A percentile compares a stretch with the other conserved stretches of the same genome.
These are phyloP conservation scores for Colletotrichum cuscutae DNA, from an alignment of 2,329 filamentous ascomycete species.

Conservation along the genomic window DNA sequence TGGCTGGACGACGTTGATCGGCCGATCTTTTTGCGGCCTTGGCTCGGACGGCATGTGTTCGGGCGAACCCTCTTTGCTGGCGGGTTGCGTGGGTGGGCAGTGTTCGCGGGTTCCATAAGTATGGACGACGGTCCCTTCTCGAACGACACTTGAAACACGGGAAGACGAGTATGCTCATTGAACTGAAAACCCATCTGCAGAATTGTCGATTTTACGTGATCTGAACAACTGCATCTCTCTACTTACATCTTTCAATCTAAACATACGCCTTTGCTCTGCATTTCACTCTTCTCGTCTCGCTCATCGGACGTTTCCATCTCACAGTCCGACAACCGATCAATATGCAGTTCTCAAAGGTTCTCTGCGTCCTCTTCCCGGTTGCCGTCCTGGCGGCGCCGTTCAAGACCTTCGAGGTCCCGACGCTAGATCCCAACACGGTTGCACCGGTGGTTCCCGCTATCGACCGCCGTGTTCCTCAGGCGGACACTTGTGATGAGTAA, in stretches of 20 bases:
- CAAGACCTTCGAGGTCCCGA: constrained; percentile 32
- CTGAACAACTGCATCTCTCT: neutral
- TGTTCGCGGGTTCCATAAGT: constrained; percentile 26
- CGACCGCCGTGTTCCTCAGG: constrained; percentile 23
- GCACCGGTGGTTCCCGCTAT: constrained; percentile 29
- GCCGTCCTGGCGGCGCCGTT: constrained; percentile 37
- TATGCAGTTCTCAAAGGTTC: constrained; percentile 39
- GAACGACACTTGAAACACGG: constrained; percentile 22
- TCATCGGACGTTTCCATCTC: neutral
- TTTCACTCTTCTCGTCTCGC: neutral
- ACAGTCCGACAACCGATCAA: constrained; percentile 15
- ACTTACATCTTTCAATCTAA: neutral
- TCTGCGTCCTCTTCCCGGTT: constrained; percentile 37
- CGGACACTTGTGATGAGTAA: constrained; percentile 24
- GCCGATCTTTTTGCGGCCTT: constrained; percentile 18
- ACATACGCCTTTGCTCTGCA: neutral
- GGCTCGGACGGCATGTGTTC: constrained; percentile 27
- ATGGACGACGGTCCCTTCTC: constrained; percentile 11
- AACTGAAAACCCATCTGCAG: neutral
- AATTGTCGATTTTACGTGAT: constrained; percentile 10
- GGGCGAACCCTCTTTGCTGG: constrained; percentile 1
- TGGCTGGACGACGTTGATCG: constrained; percentile 23
- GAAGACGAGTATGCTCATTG: neutral
- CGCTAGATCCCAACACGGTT: constrained; percentile 25
- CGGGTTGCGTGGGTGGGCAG: neutral